A percentile compares a stretch with the other conserved stretches of the same genome.
phyloP scores from a whole-genome alignment of 179 eudicot genomes.

The Gypsophila paniculata region DNA sequence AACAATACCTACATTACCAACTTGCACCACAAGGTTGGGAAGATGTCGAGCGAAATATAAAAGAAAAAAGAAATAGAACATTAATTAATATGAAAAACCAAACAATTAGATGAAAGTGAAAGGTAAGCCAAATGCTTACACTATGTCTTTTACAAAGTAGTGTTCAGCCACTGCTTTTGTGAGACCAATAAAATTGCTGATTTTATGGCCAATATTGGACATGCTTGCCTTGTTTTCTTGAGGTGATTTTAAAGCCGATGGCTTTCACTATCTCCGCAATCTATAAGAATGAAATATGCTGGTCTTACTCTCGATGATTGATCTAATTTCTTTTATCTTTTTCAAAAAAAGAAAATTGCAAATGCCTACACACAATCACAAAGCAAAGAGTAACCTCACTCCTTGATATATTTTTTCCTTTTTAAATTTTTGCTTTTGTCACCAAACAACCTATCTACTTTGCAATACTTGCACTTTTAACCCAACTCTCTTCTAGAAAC shows the following conservation, averaged over 20 bases:
- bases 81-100: background rate
- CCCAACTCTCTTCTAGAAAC: conserved; percentile 38
- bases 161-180: too few species aligned
- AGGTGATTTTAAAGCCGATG: too few species aligned
- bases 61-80: background rate
- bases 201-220: too few species aligned
- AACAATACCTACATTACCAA: conserved; percentile 27
- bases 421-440: conserved; percentile 16
- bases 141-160: conserved; percentile 17
- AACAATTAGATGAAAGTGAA: conserved; percentile 41
- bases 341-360: too few species aligned
- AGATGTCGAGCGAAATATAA: background rate
- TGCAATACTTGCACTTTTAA: conserved; percentile 25
- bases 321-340: background rate
- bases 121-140: conserved; percentile 53
- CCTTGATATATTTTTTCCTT: conserved; percentile 10
- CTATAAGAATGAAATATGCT: too few species aligned
- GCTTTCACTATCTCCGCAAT: too few species aligned
- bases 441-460: conserved; percentile 28
- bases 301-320: background rate
- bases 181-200: too few species aligned
- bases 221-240: too few species aligned
- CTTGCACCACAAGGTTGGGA: conserved; percentile 24
- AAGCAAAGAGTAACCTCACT: background rate
- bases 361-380: too few species aligned